Percentiles rank a stretch among this genome's conserved stretches.
These are phyloP conservation scores for Wickerhamomyces chaumierensis DNA, from an alignment of 805 yeast species.

Conservation along the genomic window DNA sequence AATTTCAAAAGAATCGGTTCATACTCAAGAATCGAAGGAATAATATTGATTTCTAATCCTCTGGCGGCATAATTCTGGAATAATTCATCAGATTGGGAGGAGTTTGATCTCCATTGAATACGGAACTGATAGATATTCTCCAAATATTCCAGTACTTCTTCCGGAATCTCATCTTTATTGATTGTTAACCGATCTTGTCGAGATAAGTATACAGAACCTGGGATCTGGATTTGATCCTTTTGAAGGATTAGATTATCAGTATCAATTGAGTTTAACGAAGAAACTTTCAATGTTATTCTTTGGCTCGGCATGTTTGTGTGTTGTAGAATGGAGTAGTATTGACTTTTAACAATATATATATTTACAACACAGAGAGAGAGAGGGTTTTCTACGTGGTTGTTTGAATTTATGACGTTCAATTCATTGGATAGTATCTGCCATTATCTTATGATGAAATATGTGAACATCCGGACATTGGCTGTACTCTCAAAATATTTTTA, in stretches of 20 bases:
- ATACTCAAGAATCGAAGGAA: slow-evolving; percentile 11
- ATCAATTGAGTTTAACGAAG: slow-evolving; percentile 12
- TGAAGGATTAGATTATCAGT: slow-evolving; percentile 14
- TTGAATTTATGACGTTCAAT: too few relatives aligned
- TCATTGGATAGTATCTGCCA: too few relatives aligned
- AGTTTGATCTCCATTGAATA: slow-evolving; percentile 10
- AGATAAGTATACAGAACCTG: slow-evolving; percentile 10
- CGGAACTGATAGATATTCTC: slow-evolving; percentile 10
- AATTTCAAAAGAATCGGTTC: slow-evolving; percentile 14
- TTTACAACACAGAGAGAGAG: too few relatives aligned
- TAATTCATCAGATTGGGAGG: slow-evolving; percentile 1
- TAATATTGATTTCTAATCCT: slow-evolving; percentile 11
- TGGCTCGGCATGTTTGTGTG: slow-evolving; percentile 10
- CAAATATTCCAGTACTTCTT: slow-evolving; percentile 5
- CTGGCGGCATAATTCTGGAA: slow-evolving; percentile 13
- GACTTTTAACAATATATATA: too few relatives aligned
- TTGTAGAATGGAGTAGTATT: too few relatives aligned
- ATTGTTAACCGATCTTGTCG: slow-evolving; percentile 14
- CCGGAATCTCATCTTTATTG: slow-evolving; percentile 10
- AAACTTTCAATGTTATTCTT: slow-evolving; percentile 11
- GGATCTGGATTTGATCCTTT: slow-evolving; percentile 9
- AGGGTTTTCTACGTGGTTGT: too few relatives aligned
- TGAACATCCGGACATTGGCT: too few relatives aligned
- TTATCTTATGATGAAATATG: too few relatives aligned
- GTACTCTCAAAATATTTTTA: too few relatives aligned